phyloP scores from a whole-genome alignment of 2,329 filamentous ascomycete genomes.

The Aspergillus niger region DNA sequence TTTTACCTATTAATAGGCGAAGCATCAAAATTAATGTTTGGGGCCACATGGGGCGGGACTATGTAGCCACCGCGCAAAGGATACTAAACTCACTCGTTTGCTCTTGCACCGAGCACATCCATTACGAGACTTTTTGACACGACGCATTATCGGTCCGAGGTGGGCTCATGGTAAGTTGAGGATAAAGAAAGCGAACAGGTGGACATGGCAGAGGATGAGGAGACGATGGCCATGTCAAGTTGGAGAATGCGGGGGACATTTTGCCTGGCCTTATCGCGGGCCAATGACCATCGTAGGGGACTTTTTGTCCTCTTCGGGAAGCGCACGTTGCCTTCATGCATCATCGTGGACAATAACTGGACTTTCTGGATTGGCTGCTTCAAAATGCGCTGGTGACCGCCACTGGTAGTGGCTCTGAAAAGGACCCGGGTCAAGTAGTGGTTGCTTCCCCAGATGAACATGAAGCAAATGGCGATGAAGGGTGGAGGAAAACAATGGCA shows the following conservation, averaged over 20 bases:
- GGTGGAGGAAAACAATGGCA: conserved; percentile 1
- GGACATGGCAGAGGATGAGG: background rate
- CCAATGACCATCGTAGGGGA: conserved; percentile 5
- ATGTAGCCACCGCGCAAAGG: conserved; percentile 4
- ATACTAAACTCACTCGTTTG: conserved; percentile 35
- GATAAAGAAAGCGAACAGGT: conserved; percentile 30
- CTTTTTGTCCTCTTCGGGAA: conserved; percentile 13
- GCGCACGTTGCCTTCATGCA: conserved; percentile 1
- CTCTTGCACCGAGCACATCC: conserved; percentile 46
- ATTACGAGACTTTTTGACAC: conserved; percentile 46
- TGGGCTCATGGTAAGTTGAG: conserved; percentile 30
- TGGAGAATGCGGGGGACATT: background rate
- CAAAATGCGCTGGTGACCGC: background rate
- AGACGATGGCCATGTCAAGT: background rate
- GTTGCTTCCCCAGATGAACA: background rate
- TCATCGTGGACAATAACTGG: background rate
- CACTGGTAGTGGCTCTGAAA: background rate
- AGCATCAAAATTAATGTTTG: background rate
- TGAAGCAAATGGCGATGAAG: background rate
- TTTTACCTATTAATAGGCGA: conserved; percentile 35
- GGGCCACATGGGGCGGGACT: background rate
- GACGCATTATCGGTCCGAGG: conserved; percentile 45
- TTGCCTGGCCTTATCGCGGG: background rate
- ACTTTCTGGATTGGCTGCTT: background rate
- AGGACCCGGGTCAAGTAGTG: background rate